Evolutionary conservation across 805 yeast species (phyloP).

Genomic region (Candida andamanensis): DNA sequence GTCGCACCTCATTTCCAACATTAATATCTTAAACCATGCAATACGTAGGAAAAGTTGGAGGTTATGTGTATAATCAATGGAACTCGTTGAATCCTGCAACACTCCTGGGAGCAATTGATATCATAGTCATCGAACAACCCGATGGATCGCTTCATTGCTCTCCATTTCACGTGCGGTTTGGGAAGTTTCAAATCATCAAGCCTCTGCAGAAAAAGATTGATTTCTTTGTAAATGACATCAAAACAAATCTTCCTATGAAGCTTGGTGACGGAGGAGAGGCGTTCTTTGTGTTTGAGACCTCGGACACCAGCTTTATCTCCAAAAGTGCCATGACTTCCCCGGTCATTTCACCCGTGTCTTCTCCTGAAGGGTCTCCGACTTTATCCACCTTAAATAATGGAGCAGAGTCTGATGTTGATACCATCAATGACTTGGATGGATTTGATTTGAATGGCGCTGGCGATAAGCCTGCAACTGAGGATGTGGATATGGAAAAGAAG

Average conservation of each 20-base stretch:
- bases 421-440: conserved; percentile 26
- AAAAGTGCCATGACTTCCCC: conserved; percentile 81
- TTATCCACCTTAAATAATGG: conserved; percentile 16
- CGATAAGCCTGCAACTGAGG: conserved; percentile 2
- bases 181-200: conserved; percentile 84
- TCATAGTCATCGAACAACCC: conserved; percentile 87
- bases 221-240: conserved; percentile 75
- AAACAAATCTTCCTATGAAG: conserved; percentile 88
- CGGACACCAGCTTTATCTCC: conserved; percentile 60
- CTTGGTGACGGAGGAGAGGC: conserved; percentile 98
- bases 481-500: conserved; percentile 27
- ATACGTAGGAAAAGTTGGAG: conserved; percentile 93
- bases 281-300: conserved; percentile 89
- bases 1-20: too few species aligned
- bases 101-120: conserved; percentile 93
- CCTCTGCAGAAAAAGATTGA: conserved; percentile 95
- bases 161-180: conserved; percentile 95
- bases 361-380: conserved; percentile 47
- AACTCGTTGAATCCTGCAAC: conserved; percentile 95
- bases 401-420: conserved; percentile 8
- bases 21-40: too few species aligned
- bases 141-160: conserved; percentile 80
- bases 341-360: conserved; percentile 59
- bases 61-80: conserved; percentile 95
- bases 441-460: conserved; percentile 24